Evolutionary conservation across 495 filamentous ascomycete species (phyloP), one percentile per base, ranked within the genome.

Genomic region (Chaetomium tenue): DNA sequence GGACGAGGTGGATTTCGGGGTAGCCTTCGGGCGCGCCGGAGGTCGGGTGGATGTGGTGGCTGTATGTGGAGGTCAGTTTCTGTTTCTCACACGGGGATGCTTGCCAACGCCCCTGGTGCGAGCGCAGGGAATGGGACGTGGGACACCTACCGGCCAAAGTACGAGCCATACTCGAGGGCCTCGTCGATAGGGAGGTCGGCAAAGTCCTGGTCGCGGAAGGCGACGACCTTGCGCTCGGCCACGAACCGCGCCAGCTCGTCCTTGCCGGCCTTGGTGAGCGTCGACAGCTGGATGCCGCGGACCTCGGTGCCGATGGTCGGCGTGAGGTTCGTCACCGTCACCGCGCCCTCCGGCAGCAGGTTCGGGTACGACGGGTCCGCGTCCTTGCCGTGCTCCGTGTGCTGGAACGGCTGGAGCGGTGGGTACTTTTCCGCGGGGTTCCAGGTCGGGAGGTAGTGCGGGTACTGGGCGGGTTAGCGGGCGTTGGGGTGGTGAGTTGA

Each of bases 241-340:
- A 91, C 88, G 60, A 90, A 85, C 3, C 91, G 84, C 3, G 91
- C 91, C 5, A 96, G 83, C 74, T 94, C 87, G 71, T 94, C 89
- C 74, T 91, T 93, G 60, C 87, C 90, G 3, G 83, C 83, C 37
- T 79, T 57, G 60, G 75, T 84, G 23, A 96, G 82, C 50, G 81
- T 77, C 79, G 83, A 88, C 57, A 96, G 81, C 75, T 94, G 90
- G 18, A 92, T 79, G 33, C 90, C 90, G n/a, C 75, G 78, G 48
- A 96, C 80, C 76, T 91, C 90, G 15, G 88, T 86, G 48, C 91
- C 91, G 67, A 89, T 91, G 56, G 83, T 86, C 4, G 89, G 87
- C 2, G 90, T 91, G 20, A 93, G 78, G 58, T 92, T 78, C 9
- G 71, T 77, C 23, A 84, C 75, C 25, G 80, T 68, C 13, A 46